These are phyloP conservation scores for Coniferiporia sulphurascens DNA, from an alignment of 1,284 basidiomycete genomes.

Conservation along the genomic window DNA sequence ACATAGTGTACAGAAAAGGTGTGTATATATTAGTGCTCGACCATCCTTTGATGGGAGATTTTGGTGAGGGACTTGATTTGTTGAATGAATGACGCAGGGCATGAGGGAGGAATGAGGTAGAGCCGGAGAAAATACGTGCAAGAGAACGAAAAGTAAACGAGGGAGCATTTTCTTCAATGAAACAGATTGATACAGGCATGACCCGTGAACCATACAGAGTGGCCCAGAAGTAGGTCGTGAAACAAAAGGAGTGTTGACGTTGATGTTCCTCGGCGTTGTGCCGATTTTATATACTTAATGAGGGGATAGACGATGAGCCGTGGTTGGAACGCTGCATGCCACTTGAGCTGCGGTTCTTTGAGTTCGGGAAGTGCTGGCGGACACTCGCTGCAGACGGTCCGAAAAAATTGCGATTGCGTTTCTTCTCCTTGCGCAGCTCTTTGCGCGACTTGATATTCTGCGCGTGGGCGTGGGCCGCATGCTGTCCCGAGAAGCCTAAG, in stretches of 20 bases:
- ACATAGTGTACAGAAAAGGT: not conserved
- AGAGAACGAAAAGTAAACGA: not conserved
- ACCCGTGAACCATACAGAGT: not conserved
- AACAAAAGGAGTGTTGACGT: not conserved
- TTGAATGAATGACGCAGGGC: not conserved
- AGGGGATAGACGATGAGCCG: conserved; percentile 33
- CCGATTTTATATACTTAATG: conserved; percentile 21
- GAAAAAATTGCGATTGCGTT: conserved; percentile 53
- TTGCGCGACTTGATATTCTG: conserved; percentile 44
- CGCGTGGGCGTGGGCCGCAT: conserved; percentile 24
- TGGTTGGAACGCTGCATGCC: conserved; percentile 56
- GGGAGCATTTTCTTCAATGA: not conserved
- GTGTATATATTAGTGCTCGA: not conserved
- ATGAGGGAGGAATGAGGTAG: not conserved
- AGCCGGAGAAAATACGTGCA: not conserved
- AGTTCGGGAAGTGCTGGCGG: conserved; percentile 64
- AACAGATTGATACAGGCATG: not conserved
- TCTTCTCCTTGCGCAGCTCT: conserved; percentile 57
- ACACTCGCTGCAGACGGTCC: conserved; percentile 34
- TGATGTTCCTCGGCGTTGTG: not conserved
- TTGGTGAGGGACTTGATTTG: not conserved
- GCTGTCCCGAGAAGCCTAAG: conserved; percentile 13
- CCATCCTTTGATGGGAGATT: conserved; percentile 1
- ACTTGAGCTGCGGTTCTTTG: conserved; percentile 54
- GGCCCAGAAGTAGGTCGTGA: not conserved